These are phyloP conservation scores for Podaxis rugospora DNA, from an alignment of 768 basidiomycete species.

Conservation along the genomic window DNA sequence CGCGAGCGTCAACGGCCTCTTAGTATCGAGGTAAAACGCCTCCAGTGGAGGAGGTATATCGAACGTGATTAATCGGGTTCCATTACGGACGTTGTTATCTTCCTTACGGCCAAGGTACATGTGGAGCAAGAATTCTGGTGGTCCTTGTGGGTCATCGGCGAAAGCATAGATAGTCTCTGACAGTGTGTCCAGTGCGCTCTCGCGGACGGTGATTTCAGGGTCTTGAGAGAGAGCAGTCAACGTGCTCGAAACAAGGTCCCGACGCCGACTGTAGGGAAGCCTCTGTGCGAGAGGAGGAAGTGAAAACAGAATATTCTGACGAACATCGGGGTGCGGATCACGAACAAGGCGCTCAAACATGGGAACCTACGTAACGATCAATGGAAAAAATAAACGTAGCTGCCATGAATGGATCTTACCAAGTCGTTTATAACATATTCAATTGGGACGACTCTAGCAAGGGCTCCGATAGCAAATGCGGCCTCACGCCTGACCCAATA, in stretches of 20 bases:
- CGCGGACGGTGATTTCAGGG: conserved; percentile 62
- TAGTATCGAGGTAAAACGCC: conserved; percentile 57
- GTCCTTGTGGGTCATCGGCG: conserved; percentile 54
- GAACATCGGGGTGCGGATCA: conserved; percentile 78
- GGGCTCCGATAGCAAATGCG: conserved; percentile 80
- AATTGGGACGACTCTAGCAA: conserved; percentile 83
- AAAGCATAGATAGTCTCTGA: conserved; percentile 90
- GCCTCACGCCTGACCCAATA: conserved; percentile 85
- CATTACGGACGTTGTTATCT: conserved; percentile 34
- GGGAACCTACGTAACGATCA: conserved; percentile 53
- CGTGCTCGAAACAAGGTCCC: conserved; percentile 61
- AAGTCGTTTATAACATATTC: conserved; percentile 63
- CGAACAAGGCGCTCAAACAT: conserved; percentile 65
- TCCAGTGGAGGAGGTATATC: conserved; percentile 25
- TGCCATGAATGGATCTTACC: conserved; percentile 33
- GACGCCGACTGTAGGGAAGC: conserved; percentile 53
- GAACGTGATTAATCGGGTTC: conserved; percentile 24
- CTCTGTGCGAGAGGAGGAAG: conserved; percentile 76
- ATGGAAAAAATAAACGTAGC: neutral
- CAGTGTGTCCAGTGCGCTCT: conserved; percentile 78
- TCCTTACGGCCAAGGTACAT: conserved; percentile 70
- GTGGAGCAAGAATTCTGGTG: conserved; percentile 68
- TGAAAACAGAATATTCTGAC: conserved; percentile 83
- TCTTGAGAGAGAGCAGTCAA: conserved; percentile 62
- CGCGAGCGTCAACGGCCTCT: conserved; percentile 74